These are phyloP conservation scores for Dactylella cylindrospora DNA, from an alignment of 2,329 filamentous ascomycete species.

Conservation along the genomic window DNA sequence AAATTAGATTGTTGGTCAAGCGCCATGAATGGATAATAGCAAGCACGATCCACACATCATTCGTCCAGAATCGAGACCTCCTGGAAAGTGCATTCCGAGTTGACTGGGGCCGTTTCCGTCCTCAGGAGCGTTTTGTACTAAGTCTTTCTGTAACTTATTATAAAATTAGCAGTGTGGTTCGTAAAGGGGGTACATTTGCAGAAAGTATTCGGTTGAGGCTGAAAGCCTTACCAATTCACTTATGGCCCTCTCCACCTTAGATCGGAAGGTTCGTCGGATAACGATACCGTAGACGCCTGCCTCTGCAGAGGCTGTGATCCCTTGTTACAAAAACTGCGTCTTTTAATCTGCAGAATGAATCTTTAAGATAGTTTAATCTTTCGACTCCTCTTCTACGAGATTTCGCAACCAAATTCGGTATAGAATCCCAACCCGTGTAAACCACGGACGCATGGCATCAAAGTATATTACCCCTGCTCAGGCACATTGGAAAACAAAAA, in stretches of 20 bases:
- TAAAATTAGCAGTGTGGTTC: conserved; percentile 23
- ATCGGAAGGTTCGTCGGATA: conserved; percentile 6
- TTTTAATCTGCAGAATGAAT: too few species aligned
- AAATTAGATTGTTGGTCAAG: conserved; percentile 34
- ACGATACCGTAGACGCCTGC: conserved; percentile 13
- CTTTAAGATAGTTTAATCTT: too few species aligned
- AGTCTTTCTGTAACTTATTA: conserved; percentile 12
- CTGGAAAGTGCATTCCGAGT: conserved; percentile 27
- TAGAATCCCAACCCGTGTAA: too few species aligned
- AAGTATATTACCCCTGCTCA: too few species aligned
- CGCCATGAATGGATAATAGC: conserved; percentile 25
- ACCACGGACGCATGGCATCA: too few species aligned
- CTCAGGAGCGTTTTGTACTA: conserved; percentile 34
- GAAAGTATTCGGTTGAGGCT: conserved; percentile 31
- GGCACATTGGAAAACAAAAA: too few species aligned
- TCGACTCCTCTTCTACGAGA: too few species aligned
- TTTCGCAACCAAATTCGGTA: too few species aligned
- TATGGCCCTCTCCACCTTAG: not conserved
- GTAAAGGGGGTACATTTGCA: conserved; percentile 30
- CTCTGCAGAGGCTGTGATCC: conserved; percentile 9
- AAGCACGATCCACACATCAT: conserved; percentile 21
- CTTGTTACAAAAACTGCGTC: not conserved
- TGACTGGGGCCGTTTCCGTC: conserved; percentile 30
- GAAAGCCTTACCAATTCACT: too few species aligned
- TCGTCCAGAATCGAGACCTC: conserved; percentile 29